Evolutionary conservation across 192 early-diverging fungal species (phyloP), one percentile per base, ranked within the genome.

Genomic region (Coemansia sp.): DNA sequence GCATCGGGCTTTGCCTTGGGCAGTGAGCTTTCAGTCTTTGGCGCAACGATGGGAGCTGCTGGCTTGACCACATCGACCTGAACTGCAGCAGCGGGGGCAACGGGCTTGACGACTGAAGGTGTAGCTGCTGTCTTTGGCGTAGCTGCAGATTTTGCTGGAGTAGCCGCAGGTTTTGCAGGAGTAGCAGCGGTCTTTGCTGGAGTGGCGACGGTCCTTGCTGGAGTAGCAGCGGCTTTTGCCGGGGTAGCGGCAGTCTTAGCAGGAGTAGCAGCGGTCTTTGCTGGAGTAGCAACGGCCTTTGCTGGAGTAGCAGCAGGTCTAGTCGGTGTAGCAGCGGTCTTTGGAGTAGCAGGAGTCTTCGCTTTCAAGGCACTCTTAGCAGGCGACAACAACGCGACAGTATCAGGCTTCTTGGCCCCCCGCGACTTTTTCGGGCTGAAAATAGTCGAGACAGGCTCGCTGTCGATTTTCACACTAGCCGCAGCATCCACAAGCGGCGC

Each of bases 401-500:
- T 18, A 33, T 60, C 57, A 15, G 16, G 31, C 7, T 60, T 31
- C 57, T 60, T 60, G 29, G 31, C 57, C 18, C 33, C 5, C 6
- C 31, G 57, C 16, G 57, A 60, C 57, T 34, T 36, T 15, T 34
- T 60, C 15, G 57, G 57, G 57, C 57, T 60, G 8, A 10, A 24
- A 13, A 60, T 60, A 36, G 29, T 34, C 31, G 33, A 34, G 5
- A 5, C 15, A 18, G 57, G 15, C 57, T 60, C 31, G 16, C 57
- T 60, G 33, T 16, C 29, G 15, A 16, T 36, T 15, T 15, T n/a
- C 31, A 24, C 16, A 15, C 57, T 34, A 18, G 57, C 13, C 2
- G 57, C 46, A 12, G 36, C 41, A 33, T 65, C 67, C 2, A 52
- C 20, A 29, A 66, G 60, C 8, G 74, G 68, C 24, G 33, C 74